Evolutionary conservation across 1,284 basidiomycete genomes (phyloP), one percentile per base, ranked within the genome.

Genomic region (Ceratobasidium sp.): DNA sequence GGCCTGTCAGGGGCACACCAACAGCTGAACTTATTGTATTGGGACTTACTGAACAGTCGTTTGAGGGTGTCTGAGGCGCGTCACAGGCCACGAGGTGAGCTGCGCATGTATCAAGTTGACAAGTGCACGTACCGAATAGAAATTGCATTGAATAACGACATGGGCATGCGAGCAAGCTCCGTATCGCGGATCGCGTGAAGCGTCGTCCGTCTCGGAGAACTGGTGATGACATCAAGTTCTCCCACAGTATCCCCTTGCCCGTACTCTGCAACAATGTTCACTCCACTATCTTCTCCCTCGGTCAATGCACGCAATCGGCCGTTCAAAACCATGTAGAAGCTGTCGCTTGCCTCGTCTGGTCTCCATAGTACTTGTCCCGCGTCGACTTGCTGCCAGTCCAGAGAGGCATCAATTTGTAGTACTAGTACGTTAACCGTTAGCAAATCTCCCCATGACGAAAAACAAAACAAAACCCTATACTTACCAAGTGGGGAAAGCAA

Each of bases 241-340:
- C 91, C 91, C 56, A 90, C 89, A 0, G 88, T 88, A 75, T 92
- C 90, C 1, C 88, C 96, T 78, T 98, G 96, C 50, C 97, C 96
- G 75, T 96, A 98, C 80, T 99, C 96, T 25, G 89, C 93, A 2
- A 92, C 83, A 54, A 98, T 95, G 29, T 87, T 87, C 42, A 97
- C 88, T 6, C 80, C 79, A 34, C 85, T 88, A 4, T 88, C 89
- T 32, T 84, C 84, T 64, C 81, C 82, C 67, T 85, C 83, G 22
- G 91, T 89, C 52, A 87, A 79, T 0, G 94, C 91, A 71, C 96
- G 88, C 20, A 99, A 80, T 73, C 96, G 94, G 43, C 96, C 96
- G 76, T 98, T 98, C 79, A 99, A 96, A 73, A 99, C 94, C 68
- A 99, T 97, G 78, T 97, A 99, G 79, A 99, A 98, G 75, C 94